These are phyloP conservation scores for Diplosphaera chodatii DNA, from an alignment of 139 green algal species.

Conservation along the genomic window DNA sequence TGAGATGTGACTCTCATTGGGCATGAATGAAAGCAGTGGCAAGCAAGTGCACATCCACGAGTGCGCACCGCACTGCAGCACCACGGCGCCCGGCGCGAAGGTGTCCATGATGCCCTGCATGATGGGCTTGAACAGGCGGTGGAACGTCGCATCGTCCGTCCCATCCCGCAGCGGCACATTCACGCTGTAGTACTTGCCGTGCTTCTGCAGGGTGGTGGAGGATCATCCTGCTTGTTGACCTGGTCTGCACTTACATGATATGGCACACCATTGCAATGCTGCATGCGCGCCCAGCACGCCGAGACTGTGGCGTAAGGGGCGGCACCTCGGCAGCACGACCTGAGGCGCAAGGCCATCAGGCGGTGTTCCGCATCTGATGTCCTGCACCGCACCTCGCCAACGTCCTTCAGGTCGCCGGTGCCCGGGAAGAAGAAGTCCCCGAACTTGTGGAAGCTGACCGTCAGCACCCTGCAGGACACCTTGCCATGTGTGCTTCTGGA, in stretches of 20 bases:
- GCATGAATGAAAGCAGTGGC: too few relatives aligned
- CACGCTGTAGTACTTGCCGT: slow-evolving; percentile 64
- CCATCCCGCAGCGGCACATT: slow-evolving; percentile 80
- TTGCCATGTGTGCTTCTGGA: background rate
- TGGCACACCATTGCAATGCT: too few relatives aligned
- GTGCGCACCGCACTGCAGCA: slow-evolving; percentile 72
- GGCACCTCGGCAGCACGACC: too few relatives aligned
- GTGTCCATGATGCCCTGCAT: slow-evolving; percentile 67
- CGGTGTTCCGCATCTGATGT: too few relatives aligned
- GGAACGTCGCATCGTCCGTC: slow-evolving; percentile 66
- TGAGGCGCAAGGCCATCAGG: too few relatives aligned
- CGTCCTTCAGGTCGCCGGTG: slow-evolving; percentile 61
- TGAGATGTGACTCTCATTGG: too few relatives aligned
- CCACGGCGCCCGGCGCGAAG: slow-evolving; percentile 68
- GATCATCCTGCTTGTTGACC: background rate
- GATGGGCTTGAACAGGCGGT: slow-evolving; percentile 72
- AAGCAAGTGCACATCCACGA: too few relatives aligned
- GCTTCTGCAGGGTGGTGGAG: background rate
- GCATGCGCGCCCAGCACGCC: too few relatives aligned
- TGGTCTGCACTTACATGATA: background rate
- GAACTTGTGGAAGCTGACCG: slow-evolving; percentile 92
- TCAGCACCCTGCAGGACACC: slow-evolving; percentile 68
- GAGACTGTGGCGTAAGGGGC: too few relatives aligned
- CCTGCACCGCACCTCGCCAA: slow-evolving; percentile 40
- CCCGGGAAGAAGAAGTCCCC: slow-evolving; percentile 82